Base-by-base conservation (phyloP, 2,329 filamentous ascomycete species). In the Periconia sp. region DNA sequence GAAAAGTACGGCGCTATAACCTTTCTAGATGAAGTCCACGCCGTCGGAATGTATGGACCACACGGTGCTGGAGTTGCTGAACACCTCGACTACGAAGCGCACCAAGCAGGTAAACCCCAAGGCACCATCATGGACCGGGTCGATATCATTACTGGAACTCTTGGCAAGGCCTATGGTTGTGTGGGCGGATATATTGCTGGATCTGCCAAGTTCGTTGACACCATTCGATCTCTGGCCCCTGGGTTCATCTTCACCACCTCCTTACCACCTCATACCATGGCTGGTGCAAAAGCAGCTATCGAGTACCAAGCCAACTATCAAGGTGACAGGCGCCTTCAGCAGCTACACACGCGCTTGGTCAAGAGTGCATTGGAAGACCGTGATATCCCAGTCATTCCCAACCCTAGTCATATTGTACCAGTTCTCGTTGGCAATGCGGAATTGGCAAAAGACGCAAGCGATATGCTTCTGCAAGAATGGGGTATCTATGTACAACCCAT, bases 181-280 rank as follows among this genome's bases (percentile, higher is more conserved):
- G 94, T 99, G 41, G 94, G 94, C 65, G 94, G 94, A 55, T 99
- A 99, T 78, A 97, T 99, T 70, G 94, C 94, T 35, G 94, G 91
- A 49, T 96, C 89, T 56, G 78, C 86, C 49, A 89, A 89, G 70
- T 82, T 99, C 64, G 89, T 99, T 33, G 94, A 99, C 75, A 89
- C 91, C 57, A 90, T 99, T 66, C 90, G 94, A 49, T 97, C 94
- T 9, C 85, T 97, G 41, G 94, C 94, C 1, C 92, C 94, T 3
- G 94, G 94, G 27, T 99, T 99, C 79, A 99, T 99, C 75, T 99
- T 99, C 80, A 99, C 94, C 45, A 99, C 94, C 6, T 96, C 92
- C 10, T 85, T 99, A 13, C 94, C 94, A 3, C 94, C 94, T 0
- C 92, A 94, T 14, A 95, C 92, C 58, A 99, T 99, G 94, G 92